Evolutionary conservation across 2,329 filamentous ascomycete species (phyloP), one percentile per base, ranked within the genome.

Genomic region (Diaporthe helianthi): DNA sequence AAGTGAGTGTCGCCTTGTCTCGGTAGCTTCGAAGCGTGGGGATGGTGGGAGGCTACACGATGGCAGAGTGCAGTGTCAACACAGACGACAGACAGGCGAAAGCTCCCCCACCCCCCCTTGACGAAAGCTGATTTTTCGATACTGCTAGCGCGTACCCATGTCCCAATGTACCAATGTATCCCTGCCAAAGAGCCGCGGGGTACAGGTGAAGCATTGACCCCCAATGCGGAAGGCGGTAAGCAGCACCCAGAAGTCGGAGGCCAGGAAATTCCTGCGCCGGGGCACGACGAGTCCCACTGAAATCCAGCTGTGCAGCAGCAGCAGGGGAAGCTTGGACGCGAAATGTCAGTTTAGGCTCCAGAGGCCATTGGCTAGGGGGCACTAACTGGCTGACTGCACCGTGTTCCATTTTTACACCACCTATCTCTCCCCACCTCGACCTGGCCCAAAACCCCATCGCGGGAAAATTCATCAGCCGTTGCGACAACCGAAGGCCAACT

Each of bases 391-490:
- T 4, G 36, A 4, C 6, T 24, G 41, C 36, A 60, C 36, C 36
- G 24, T 29, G 36, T 26, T 44, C 51, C 44, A 47, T 47, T 47
- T 47, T 47, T 44, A 44, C 41, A 44, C 41, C 41, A 47, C 54
- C 54, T 60, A 44, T 60, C 44, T 44, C 58, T 65, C 47, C 51
- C 60, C 49, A 70, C 52, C 41, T 64, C 55, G 49, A 67, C 41
- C 54, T 52, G 54, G 36, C 41, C 65, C 47, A 67, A 61, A 70
- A 68, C 66, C 61, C 69, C 65, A 58, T 70, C 55, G 47, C 51
- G 61, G 69, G 65, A 70, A 70, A 70, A 70, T 68, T 70, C 58
- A 63, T 70, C 68, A 63, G 7, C 44, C 55, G 38, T 53, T 67
- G 55, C 44, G 66, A 53, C 65, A 49, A 49, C 31, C 3, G n/a